Evolutionary conservation across 768 basidiomycete genomes (phyloP), one percentile per base, ranked within the genome.

Genomic region (Lactarius tabidus): DNA sequence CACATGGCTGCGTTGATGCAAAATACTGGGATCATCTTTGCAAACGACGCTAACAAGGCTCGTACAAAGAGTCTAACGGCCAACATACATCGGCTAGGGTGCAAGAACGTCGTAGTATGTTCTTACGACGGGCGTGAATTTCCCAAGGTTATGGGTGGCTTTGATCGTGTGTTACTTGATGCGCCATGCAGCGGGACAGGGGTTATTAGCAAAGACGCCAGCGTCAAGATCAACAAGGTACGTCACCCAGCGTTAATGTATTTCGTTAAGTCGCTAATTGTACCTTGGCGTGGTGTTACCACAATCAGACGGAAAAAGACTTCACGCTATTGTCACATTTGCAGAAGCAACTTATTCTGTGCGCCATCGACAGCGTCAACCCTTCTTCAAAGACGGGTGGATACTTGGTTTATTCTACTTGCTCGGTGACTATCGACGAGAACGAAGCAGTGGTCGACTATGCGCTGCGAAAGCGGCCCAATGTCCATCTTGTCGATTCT

Each of bases 381-480:
- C 86, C 95, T 12, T 87, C 88, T 63, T 96, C 95, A 6, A 88
- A 90, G 72, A 92, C 91, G 1, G 97, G 97, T 6, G 95, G 95
- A 31, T 93, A 88, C 76, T 78, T 98, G 70, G 96, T 98, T 62
- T 99, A 99, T 79, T 98, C 96, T 55, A 99, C 97, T 0, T 99
- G 97, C 75, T 98, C 95, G 6, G 94, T 99, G 61, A 97, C 91
- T 6, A 91, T 98, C 10, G 97, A 98, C 71, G 97, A 99, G 80
- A 95, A 99, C 79, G 97, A 99, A 77, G 87, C 93, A 1, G 96
- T 98, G 17, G 95, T 99, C 28, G 93, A 97, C 74, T 99, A 99
- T 74, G 97, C 97, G 20, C 83, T 99, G 59, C 86, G 90, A 66
- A 98, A 99, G 75, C 86, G 97, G 51, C 91, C 96, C 17, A 89